Base-by-base conservation (phyloP, 1,284 basidiomycete species). In the Leccinum ponderosum region DNA sequence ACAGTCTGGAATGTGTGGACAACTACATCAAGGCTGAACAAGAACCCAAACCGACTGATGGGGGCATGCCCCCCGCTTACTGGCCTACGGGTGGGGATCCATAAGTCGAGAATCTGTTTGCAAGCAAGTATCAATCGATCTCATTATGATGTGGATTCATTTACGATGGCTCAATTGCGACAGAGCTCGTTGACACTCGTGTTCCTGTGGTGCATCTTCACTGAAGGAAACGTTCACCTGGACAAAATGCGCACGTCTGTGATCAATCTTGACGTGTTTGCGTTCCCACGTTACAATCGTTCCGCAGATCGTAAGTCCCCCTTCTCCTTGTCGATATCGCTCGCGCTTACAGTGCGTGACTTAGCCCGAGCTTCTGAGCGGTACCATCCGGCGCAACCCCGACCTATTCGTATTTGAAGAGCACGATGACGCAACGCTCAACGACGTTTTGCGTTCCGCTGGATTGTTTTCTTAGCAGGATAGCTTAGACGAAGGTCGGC, bases 341-440 rank as follows among this genome's bases (percentile, higher is more conserved):
- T 22, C 27, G 7, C 35, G 29, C 39, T 58, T 44, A 58, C 11
- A 15, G 8, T 22, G 14, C 4, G 8, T 7, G 7, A 11, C 17
- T 35, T 27, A 58, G 57, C 39, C 55, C 7, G 39, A 58, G 20
- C 56, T 58, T 11, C 53, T 66, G 52, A 83, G 81, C 61, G 87
- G 85, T 12, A 80, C 81, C 0, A 69, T 88, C 27, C 78, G 85
- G 11, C 73, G 82, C 56, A 87, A 87, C 68, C 70, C 90, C 11
- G 88, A 89, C 68, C 91, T 35, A 35, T 35, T 15, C 14, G 4
- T 92, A 0, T 94, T 93, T 69, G 83, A 81, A 6, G 81, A 89
- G 69, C 81, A 87, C 68, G 88, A 91, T 57, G 92, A 94, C 70
- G 82, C 83, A 1, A 77, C 75, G 4, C 74, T 88, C 53, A 85